Base-by-base conservation (phyloP, 1,284 basidiomycete species). In the Sporisorium exsertum region DNA sequence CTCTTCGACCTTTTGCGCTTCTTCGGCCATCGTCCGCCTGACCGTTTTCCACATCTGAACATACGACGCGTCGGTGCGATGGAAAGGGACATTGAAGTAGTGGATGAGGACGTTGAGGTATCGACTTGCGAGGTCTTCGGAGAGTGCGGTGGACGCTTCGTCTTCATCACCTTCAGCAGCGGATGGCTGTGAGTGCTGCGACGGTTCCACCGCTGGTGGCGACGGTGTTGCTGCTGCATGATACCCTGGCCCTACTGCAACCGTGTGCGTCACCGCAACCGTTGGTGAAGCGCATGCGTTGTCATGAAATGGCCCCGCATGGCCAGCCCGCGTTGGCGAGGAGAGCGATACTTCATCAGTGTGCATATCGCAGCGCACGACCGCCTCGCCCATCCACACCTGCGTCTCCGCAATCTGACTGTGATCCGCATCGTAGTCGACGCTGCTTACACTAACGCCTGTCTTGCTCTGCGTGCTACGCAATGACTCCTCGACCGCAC, bases 81-180 rank as follows among this genome's bases (percentile, higher is more conserved):
- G 24, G 45, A 72, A 77, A 3, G 65, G 46, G 1, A 72, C 57
- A 12, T 54, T 22, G 40, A 77, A 77, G 62, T 77, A 59, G 46
- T 77, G 74, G 47, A 77, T 77, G 5, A 77, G 54, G 15, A 77
- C 69, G 52, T 77, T 77, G 56, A 77, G 52, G 46, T 72, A 77
- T 16, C 69, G 61, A 37, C 54, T 63, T 1, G 74, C 74, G 4
- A 77, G 57, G 32, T 69, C 59, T 49, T 72, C 66, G 16, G 69
- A 63, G 3, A 72, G 56, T 8, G 40, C 52, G 15, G 67, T 66
- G 18, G 57, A 32, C 0, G 20, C 26, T 5, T 63, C 59, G 33
- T 63, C 57, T n/a, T 57, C 63, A 3, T 54, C 68, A 10, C 45
- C 32, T 37, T 24, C 43, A 15, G 51, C 42, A 26, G 46, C 40